Evolutionary conservation across 208 protist genomes (phyloP), one percentile per base, ranked within the genome.

Genomic region (Naegleria fowleri): DNA sequence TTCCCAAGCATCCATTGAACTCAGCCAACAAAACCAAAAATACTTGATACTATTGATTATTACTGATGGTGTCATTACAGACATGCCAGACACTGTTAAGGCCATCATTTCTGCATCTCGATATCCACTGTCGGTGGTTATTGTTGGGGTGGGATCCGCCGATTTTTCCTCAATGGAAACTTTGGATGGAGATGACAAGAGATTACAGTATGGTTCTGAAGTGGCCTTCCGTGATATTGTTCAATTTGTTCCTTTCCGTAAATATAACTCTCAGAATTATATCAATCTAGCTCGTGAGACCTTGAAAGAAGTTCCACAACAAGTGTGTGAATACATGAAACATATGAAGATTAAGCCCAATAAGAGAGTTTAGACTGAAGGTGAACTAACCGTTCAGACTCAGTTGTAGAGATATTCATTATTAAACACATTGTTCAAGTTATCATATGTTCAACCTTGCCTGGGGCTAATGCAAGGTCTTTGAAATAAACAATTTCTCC

Each of bases 1-100:
- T 11, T 6, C 29, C 33, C 51, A 41, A 19, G n/a, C 38, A 0
- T 22, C 13, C 38, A 85, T 85, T 33, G 79, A 85, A 43, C 13
- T 25, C 19, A 85, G 38, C 36, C 79, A 85, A 52, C 29, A 89
- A 43, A 38, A 41, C 25, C 33, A 79, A 67, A 75, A 52, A 5
- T 98, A 98, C 93, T 95, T 94, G 11, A 96, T 98, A 29, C 90
- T 98, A 6, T 67, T 98, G 52, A 97, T 98, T 86, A 89, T 98
- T 41, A 98, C 96, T 2, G 97, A 98, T 91, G 97, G 97, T 55
- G 95, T 94, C 19, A 97, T 97, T 92, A 94, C 92, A 0, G 96
- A 97, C 91, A 95, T 96, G 92, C 90, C 95, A 43, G 92, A 94
- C 43, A 96, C 95, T 22, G 95, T 97, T 59, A 93, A 96, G 87